These are phyloP conservation scores for Dendrocalamus latiflorus DNA, from an alignment of 202 grass and related monocot genomes.

Conservation along the genomic window DNA sequence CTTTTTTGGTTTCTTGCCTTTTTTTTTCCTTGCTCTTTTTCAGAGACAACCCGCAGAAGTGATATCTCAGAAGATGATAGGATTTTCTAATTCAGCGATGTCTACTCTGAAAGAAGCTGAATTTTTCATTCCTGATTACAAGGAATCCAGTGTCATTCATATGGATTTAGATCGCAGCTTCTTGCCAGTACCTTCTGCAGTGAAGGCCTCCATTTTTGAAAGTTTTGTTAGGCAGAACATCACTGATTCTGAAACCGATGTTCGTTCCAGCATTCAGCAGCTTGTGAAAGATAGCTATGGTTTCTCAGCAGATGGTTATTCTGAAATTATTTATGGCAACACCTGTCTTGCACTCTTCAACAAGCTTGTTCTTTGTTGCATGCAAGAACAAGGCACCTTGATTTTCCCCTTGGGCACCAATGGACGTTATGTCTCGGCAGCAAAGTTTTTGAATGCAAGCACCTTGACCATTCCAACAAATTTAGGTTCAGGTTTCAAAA, in stretches of 20 bases:
- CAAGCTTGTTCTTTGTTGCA: slow-evolving; percentile 83
- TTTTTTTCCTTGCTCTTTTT: too few relatives aligned
- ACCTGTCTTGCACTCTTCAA: slow-evolving; percentile 88
- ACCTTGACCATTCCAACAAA: slow-evolving; percentile 53
- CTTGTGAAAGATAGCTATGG: too few relatives aligned
- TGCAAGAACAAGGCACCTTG: slow-evolving; percentile 83
- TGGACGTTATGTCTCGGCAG: slow-evolving; percentile 64
- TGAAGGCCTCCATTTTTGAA: too few relatives aligned
- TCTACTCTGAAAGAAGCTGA: slow-evolving; percentile 77
- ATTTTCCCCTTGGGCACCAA: slow-evolving; percentile 87
- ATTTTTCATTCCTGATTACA: slow-evolving; percentile 49
- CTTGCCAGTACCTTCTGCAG: slow-evolving; percentile 71
- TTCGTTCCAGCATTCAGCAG: too few relatives aligned
- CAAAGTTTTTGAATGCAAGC: slow-evolving; percentile 79
- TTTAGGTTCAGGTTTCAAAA: slow-evolving; percentile 55
- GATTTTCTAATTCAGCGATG: slow-evolving; percentile 65
- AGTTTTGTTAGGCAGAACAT: slow-evolving; percentile 96
- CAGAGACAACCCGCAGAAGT: too few relatives aligned
- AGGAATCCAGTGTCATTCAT: slow-evolving; percentile 53
- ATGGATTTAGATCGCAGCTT: slow-evolving; percentile 97
- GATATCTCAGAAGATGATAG: slow-evolving; percentile 74
- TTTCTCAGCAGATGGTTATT: too few relatives aligned
- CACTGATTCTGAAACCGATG: too few relatives aligned
- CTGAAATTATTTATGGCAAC: too few relatives aligned
- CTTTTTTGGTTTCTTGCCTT: too few relatives aligned